Conservation (phyloP, 345 rosid species). For the Limnanthes douglasii region DNA sequence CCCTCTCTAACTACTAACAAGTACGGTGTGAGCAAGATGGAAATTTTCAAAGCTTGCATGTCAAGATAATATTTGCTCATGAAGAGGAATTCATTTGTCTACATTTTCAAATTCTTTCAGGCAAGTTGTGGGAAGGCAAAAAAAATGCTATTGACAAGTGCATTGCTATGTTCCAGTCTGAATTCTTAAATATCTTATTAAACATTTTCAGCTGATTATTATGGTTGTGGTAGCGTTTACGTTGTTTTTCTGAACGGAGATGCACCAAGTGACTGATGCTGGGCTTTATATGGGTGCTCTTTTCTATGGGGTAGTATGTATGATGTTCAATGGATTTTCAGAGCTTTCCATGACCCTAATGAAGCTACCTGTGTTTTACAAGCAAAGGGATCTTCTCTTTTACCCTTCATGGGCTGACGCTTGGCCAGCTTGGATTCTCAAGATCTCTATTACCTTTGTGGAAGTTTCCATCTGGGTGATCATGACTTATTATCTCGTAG, state of each 20-base stretch:
- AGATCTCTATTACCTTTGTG: slow-evolving; percentile 46
- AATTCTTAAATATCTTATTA: slow-evolving; percentile 3
- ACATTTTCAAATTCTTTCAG: slow-evolving; percentile 49
- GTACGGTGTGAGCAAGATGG: slow-evolving; percentile 42
- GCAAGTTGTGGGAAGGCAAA: too few species aligned
- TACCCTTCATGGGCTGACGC: slow-evolving; percentile 75
- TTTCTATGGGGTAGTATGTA: slow-evolving; percentile 30
- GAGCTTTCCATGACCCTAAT: slow-evolving; percentile 66
- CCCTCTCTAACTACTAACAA: slow-evolving; percentile 46
- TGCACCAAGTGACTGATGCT: slow-evolving; percentile 43
- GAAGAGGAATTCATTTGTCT: slow-evolving; percentile 65
- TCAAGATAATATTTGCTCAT: slow-evolving; percentile 57
- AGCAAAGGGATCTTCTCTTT: slow-evolving; percentile 63
- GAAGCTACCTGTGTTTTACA: slow-evolving; percentile 81
- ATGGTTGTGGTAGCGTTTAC: slow-evolving; percentile 25
- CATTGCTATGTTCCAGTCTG: slow-evolving; percentile 4
- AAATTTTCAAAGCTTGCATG: slow-evolving; percentile 39
- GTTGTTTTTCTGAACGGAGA: slow-evolving; percentile 40
- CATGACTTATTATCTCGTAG: slow-evolving; percentile 53
- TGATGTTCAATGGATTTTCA: slow-evolving; percentile 58
- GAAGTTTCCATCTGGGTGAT: slow-evolving; percentile 55
- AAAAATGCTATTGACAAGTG: too few species aligned
- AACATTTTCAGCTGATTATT: slow-evolving; percentile 29
- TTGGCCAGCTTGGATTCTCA: slow-evolving; percentile 69
- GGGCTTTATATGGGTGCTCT: slow-evolving; percentile 38